phyloP scores from a whole-genome alignment of 352 stramenopile species.

The Phytophthora crassamura region DNA sequence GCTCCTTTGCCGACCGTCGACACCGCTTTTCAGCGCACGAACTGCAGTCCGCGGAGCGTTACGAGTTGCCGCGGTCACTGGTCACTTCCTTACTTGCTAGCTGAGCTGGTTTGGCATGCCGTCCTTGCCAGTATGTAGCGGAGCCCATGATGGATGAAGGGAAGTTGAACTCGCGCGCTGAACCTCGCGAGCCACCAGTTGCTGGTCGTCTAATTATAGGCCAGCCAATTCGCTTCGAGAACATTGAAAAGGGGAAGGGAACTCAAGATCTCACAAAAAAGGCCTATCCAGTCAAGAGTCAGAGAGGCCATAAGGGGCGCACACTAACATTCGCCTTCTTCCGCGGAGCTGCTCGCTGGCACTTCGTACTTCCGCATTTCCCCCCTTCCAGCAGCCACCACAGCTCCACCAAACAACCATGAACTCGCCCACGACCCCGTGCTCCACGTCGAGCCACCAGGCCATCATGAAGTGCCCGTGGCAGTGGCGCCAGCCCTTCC shows the following conservation, averaged over 20 bases:
- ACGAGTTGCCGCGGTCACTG: constrained; percentile 7
- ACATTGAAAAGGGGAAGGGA: constrained; percentile 35
- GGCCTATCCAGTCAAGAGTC: constrained; percentile 36
- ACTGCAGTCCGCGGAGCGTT: constrained; percentile 18
- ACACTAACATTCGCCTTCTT: constrained; percentile 15
- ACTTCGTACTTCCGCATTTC: not conserved
- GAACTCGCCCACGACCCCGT: constrained; percentile 57
- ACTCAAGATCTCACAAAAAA: constrained; percentile 39
- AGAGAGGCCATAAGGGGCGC: constrained; percentile 22
- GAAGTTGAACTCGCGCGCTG: not conserved
- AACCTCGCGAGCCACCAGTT: constrained; percentile 12
- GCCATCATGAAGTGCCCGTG: constrained; percentile 90
- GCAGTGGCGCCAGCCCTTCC: constrained; percentile 87
- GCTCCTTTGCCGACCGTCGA: constrained; percentile 19
- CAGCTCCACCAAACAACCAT: constrained; percentile 28
- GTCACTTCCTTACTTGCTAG: not conserved
- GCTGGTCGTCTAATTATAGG: constrained; percentile 31
- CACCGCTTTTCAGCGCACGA: constrained; percentile 9
- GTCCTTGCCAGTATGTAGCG: not conserved
- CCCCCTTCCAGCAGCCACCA: not conserved
- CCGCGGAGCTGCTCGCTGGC: constrained; percentile 7
- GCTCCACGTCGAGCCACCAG: constrained; percentile 66
- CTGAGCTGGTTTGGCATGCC: constrained; percentile 19
- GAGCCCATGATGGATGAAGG: no score
- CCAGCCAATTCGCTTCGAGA: constrained; percentile 41